Evolutionary conservation across 2,329 filamentous ascomycete species (phyloP).

Genomic region (Fusarium aywerte): DNA sequence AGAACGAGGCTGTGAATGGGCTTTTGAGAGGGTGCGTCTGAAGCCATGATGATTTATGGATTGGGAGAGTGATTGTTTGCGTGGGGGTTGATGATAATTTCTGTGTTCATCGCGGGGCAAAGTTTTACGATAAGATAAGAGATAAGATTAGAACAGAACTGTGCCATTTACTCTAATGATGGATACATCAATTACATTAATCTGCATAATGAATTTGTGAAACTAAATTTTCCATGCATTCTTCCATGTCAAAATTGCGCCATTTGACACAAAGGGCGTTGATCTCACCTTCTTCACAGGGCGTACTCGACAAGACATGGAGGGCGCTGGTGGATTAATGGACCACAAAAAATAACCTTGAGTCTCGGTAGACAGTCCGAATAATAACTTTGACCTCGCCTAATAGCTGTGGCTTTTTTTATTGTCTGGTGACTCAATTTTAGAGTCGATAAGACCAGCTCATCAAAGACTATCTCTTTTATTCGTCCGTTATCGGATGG

Average conservation of each 20-base stretch:
- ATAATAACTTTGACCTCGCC: conserved; percentile 1
- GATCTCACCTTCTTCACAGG: conserved; percentile 17
- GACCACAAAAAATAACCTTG: conserved; percentile 11
- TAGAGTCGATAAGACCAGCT: not conserved
- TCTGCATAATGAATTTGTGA: no score
- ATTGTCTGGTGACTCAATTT: conserved; percentile 25
- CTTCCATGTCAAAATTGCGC: conserved; percentile 4
- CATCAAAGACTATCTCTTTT: not conserved
- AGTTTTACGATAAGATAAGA: conserved; percentile 40
- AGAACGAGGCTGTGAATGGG: conserved; percentile 85
- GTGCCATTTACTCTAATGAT: no score
- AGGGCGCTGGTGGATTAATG: conserved; percentile 34
- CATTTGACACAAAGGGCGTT: conserved; percentile 22
- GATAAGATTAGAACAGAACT: conserved; percentile 28
- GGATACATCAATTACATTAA: no score
- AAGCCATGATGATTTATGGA: conserved; percentile 40
- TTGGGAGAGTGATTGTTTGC: conserved; percentile 2
- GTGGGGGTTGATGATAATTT: conserved; percentile 41
- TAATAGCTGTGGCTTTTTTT: conserved; percentile 33
- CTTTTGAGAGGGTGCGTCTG: conserved; percentile 58
- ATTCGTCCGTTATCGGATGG: conserved; percentile 20
- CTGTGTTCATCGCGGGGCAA: conserved; percentile 43
- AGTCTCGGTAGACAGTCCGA: conserved; percentile 2
- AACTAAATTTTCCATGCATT: no score
- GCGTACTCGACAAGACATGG: conserved; percentile 33